These are phyloP conservation scores for Pleurotus ostreatus DNA, from an alignment of 768 basidiomycete genomes.

Conservation along the genomic window DNA sequence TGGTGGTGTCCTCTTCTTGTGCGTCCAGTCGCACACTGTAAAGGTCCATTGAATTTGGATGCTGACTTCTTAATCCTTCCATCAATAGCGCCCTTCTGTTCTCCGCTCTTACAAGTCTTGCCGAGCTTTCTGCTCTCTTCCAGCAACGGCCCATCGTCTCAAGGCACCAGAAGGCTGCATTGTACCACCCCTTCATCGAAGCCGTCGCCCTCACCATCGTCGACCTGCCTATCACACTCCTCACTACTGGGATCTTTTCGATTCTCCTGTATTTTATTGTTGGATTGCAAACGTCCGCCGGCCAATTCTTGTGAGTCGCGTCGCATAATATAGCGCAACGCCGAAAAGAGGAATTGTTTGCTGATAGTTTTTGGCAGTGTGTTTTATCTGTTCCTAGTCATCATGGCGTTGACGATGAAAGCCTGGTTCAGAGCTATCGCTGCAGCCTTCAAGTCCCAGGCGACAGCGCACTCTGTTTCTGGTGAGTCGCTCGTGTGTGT, in stretches of 20 bases:
- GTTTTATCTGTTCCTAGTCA: slow-evolving; percentile 43
- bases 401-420: slow-evolving; percentile 56
- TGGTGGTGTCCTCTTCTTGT: slow-evolving; percentile 78
- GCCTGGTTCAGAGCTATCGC: slow-evolving; percentile 58
- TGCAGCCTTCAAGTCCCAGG: slow-evolving; percentile 40
- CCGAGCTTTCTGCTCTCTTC: slow-evolving; percentile 55
- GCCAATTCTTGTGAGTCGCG: slow-evolving; percentile 52
- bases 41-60: neutral
- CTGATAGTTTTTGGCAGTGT: slow-evolving; percentile 23
- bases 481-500: slow-evolving; percentile 22
- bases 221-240: slow-evolving; percentile 39
- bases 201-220: slow-evolving; percentile 40
- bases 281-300: slow-evolving; percentile 36
- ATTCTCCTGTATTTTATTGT: slow-evolving; percentile 48
- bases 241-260: slow-evolving; percentile 27
- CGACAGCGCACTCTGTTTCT: slow-evolving; percentile 46
- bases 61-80: neutral
- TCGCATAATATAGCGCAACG: slow-evolving; percentile 3
- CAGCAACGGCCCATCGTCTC: slow-evolving; percentile 42
- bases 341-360: neutral
- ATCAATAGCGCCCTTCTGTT: slow-evolving; percentile 36
- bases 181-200: slow-evolving; percentile 49
- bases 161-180: slow-evolving; percentile 38
- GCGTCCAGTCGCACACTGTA: slow-evolving; percentile 15
- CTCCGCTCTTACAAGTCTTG: slow-evolving; percentile 33